Base-by-base conservation (phyloP, 306 rosid genomes). In the Medicago truncatula region DNA sequence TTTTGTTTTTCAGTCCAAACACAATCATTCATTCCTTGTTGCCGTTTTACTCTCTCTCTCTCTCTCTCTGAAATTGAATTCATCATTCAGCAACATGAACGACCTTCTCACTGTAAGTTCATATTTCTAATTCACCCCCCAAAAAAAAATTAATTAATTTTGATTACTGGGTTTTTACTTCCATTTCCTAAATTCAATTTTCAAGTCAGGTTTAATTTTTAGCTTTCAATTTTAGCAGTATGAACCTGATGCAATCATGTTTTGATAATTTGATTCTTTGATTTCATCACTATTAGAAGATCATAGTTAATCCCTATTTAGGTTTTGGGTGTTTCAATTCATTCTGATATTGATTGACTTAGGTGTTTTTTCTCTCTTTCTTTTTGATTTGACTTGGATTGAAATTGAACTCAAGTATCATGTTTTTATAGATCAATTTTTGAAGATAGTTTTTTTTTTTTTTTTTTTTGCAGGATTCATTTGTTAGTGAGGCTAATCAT, bases 101-200 rank as follows among this genome's bases (percentile, higher is more conserved):
- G 96, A 95, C 80, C 89, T 92, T 52, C 97, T 95, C 47, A 65
- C 96, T 90, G 98, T 92, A 87, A 85, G 82, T 81, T 60, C 16
- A 56, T 67, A 38, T 58, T 75, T 74, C 28, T 40, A 49, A 59
- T 49, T 72, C 31, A 68, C 41, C 7, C 41, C 7, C 20, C 3
- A 1, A 38, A 70, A 71, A 25, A 25, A 25, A 57, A n/a, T n/a
- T n/a, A 15, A 67, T 60, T 61, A 78, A 84, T 82, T 73, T 80
- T 67, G 73, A 75, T 76, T 28, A 77, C 82, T 79, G 72, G 61
- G 57, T 66, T 73, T 31, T 36, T 20, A 61, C 7, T 54, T 71
- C 20, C 47, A 0, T 49, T 57, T 71, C 67, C 46, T 2, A 53
- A 58, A 13, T 80, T 68, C 67, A 63, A 54, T 61, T 64, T 2